phyloP scores from a whole-genome alignment of 768 basidiomycete species.

The Lactarius pseudohatsudake region DNA sequence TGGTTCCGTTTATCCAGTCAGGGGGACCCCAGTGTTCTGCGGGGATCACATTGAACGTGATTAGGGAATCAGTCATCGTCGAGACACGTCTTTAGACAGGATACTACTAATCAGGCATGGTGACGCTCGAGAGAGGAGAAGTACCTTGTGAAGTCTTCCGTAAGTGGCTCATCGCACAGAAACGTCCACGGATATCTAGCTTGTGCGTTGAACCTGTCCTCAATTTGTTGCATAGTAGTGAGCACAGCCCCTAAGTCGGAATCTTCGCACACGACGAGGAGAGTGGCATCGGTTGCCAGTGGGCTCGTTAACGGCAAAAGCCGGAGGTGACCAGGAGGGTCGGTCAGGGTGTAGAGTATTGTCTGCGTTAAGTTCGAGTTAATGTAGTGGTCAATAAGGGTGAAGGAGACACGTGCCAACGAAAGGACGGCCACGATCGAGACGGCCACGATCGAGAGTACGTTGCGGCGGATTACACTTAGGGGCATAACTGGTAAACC shows the following conservation, averaged over 20 bases:
- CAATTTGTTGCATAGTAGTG: constrained; percentile 52
- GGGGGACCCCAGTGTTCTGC: constrained; percentile 78
- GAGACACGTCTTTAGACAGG: constrained; percentile 48
- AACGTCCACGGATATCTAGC: constrained; percentile 63
- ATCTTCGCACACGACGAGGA: constrained; percentile 56
- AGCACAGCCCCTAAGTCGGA: constrained; percentile 46
- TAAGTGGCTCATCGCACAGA: constrained; percentile 60
- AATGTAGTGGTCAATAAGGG: too few relatives aligned
- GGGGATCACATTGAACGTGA: constrained; percentile 76
- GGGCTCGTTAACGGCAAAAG: background rate
- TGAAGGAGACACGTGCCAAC: background rate
- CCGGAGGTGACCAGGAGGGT: background rate
- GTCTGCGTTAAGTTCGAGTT: background rate
- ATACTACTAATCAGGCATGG: constrained; percentile 16
- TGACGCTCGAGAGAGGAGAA: constrained; percentile 6
- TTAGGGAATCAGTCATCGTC: constrained; percentile 57
- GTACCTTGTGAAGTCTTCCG: constrained; percentile 51
- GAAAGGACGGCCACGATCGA: background rate
- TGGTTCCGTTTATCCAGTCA: constrained; percentile 57
- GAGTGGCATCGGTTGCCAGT: constrained; percentile 51
- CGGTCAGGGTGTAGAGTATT: background rate
- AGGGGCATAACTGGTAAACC: background rate
- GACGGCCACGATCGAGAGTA: background rate
- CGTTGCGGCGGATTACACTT: background rate
- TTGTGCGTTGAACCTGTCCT: constrained; percentile 57